Percentiles rank a stretch among this genome's conserved stretches.
phyloP scores from a whole-genome alignment of 495 filamentous ascomycete species.

The Penicillium malachiteum region DNA sequence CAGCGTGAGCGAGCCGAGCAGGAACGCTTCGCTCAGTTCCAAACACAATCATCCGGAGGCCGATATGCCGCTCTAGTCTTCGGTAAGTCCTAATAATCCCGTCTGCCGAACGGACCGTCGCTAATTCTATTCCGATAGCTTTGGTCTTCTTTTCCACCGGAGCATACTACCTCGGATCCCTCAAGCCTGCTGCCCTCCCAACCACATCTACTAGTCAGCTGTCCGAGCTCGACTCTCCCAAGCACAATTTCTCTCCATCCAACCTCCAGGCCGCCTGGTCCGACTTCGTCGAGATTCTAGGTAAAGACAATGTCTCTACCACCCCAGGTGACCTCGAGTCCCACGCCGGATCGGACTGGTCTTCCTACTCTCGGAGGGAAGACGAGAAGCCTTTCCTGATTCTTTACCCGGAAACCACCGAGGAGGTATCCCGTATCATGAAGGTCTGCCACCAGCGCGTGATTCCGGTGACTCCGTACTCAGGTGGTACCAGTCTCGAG shows the following conservation, averaged over 20 bases:
- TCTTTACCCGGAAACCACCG: conserved; percentile 51
- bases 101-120: background rate
- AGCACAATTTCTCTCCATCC: conserved; percentile 66
- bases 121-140: conserved; percentile 28
- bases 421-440: conserved; percentile 61
- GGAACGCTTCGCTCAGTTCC: conserved; percentile 58
- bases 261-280: conserved; percentile 93
- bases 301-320: conserved; percentile 82
- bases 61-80: conserved; percentile 63
- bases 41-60: conserved; percentile 51
- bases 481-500: conserved; percentile 62
- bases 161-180: conserved; percentile 71
- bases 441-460: conserved; percentile 58
- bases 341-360: conserved; percentile 88
- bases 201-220: conserved; percentile 74
- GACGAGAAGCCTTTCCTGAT: conserved; percentile 47
- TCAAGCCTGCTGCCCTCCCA: conserved; percentile 57
- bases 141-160: conserved; percentile 59
- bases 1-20: conserved; percentile 71
- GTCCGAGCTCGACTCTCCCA: conserved; percentile 53
- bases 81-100: conserved; percentile 41
- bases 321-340: conserved; percentile 59
- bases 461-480: conserved; percentile 65
- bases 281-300: conserved; percentile 83
- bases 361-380: conserved; percentile 63